Base-by-base conservation (phyloP, 768 basidiomycete genomes). In the Hericium erinaceus region DNA sequence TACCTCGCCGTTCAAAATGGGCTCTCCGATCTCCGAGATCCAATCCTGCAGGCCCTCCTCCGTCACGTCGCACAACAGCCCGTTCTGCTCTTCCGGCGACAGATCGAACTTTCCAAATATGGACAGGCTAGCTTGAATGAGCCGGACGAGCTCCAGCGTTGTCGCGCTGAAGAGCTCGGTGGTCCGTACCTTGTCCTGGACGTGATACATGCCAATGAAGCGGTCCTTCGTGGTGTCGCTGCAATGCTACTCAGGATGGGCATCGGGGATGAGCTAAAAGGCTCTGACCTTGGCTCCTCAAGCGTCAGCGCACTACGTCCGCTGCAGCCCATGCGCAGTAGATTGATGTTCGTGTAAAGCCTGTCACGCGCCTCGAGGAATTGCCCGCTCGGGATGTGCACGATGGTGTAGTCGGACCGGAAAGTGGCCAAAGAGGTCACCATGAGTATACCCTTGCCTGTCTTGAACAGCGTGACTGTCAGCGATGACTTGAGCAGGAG, bases 401-500 rank as follows among this genome's bases (percentile, higher is more conserved):
- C 86, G 59, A 92, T 90, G 57, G 88, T 88, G 68, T 83, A 89
- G 74, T 92, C 90, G 2, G 89, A 91, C 56, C 87, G 87, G 67
- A 93, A 93, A 74, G 89, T 85, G 48, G 89, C 87, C 26, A 93
- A 80, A 11, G 89, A 92, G 26, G 91, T 93, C 57, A 83, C 81
- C 81, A 92, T 83, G 64, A 93, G 75, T 24, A 78, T 71, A 52
- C 91, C 91, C 55, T 83, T 72, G 13, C 78, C 75, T 10, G 83
- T 89, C 80, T 86, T 59, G 44, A 12, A 58, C 28, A 26, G 37
- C 39, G 11, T 39, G 28, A 39, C 28, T 39, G 44, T 22, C 15
- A 41, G 54, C 44, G 40, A n/a, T 38, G 33, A 39, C 37, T 26
- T 10, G 15, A 38, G 55, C 10, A 53, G 48, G 12, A n/a, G 55